Base-by-base conservation (phyloP, 2,329 filamentous ascomycete species). In the Xylaria sp. region DNA sequence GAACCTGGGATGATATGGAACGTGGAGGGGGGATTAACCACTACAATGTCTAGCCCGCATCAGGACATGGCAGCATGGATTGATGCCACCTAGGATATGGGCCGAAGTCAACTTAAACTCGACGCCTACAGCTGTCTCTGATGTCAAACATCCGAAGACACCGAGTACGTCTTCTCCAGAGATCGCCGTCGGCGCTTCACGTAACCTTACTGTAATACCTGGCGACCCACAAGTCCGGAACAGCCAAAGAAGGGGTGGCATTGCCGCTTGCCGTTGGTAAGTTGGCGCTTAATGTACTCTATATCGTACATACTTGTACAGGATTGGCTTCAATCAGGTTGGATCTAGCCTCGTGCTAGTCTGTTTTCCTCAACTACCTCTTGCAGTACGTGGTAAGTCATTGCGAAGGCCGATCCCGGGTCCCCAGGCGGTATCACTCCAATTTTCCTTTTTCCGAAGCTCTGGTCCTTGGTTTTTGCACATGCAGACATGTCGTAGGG, bases 401-500 rank as follows among this genome's bases (percentile, higher is more conserved):
- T 58, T 45, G 43, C 58, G 42, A 55, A n/a, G 58, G 58, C 58
- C 58, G 58, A 59, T 54, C 58, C 58, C 58, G 52, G 56, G 55
- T 56, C 52, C 29, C 9, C 24, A 26, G 11, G 11, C 5, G n/a
- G n/a, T n/a, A n/a, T n/a, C n/a, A n/a, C 16, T 34, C 29, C 29
- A 7, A 34, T 7, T 34, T 34, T 3, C 29, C 29, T 11, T 34
- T 34, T 34, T 34, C 29, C 29, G 29, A 34, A 34, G 29, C 29
- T 34, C 16, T 34, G 4, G 29, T 26, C 24, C 24, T 26, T 26
- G 45, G 55, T 20, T 55, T 52, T 61, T 50, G 53, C 47, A 37
- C 48, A 40, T 56, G 58, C 55, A 52, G 52, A 56, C n/a, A n/a
- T n/a, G n/a, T n/a, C n/a, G n/a, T n/a, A n/a, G n/a, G n/a, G n/a